Conservation (phyloP, 1,139 yeast species). For the Sugiyamaella paludigena region DNA sequence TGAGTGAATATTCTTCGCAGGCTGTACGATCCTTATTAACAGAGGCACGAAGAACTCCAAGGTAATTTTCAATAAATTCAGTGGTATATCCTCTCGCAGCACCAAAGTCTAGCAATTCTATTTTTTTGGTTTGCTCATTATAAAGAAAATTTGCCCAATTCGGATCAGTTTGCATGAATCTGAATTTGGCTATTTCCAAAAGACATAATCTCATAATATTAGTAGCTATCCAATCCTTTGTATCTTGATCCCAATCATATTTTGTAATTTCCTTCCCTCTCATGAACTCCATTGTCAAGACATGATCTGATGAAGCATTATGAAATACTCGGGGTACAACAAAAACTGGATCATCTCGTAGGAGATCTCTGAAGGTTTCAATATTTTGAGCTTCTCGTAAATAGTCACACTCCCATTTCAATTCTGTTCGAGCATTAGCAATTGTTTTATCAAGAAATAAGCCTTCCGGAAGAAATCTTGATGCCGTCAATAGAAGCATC, state of each 20-base stretch:
- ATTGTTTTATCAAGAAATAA: conserved; percentile 87
- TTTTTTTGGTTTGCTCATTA: conserved; percentile 59
- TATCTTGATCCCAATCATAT: conserved; percentile 70
- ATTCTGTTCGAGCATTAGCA: conserved; percentile 87
- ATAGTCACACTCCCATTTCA: conserved; percentile 98
- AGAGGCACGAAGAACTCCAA: conserved; percentile 73
- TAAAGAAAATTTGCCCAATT: conserved; percentile 97
- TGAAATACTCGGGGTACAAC: conserved; percentile 79
- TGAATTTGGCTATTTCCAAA: conserved; percentile 76
- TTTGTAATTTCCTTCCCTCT: conserved; percentile 79
- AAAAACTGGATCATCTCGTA: conserved; percentile 66
- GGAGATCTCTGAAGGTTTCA: conserved; percentile 60
- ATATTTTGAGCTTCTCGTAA: conserved; percentile 82
- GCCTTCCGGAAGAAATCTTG: conserved; percentile 85
- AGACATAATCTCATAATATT: conserved; percentile 84
- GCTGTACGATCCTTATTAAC: conserved; percentile 63
- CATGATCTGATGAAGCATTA: conserved; percentile 74
- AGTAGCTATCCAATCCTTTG: conserved; percentile 78
- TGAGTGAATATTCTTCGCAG: conserved; percentile 63
- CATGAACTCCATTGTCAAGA: conserved; percentile 88
- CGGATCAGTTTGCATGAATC: conserved; percentile 98
- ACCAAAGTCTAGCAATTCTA: conserved; percentile 91
- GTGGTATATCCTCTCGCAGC: conserved; percentile 81
- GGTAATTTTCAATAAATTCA: conserved; percentile 67
- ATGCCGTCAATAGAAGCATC: conserved; percentile 77